These are phyloP conservation scores for Echinosophora koreensis DNA, from an alignment of 306 rosid genomes.

Conservation along the genomic window DNA sequence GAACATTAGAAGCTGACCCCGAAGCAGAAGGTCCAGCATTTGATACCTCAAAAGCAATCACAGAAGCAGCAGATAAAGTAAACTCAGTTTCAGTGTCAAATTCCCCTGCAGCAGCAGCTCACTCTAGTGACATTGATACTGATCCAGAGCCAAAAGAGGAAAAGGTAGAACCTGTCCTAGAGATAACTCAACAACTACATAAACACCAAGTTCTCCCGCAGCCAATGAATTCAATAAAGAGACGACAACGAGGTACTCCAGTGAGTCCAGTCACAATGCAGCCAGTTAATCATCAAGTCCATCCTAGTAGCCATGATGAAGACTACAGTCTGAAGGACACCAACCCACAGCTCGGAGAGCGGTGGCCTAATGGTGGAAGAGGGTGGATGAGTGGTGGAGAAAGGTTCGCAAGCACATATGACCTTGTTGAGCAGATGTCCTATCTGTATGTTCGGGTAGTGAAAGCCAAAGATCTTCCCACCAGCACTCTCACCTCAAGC, in stretches of 20 bases:
- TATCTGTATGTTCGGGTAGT: conserved; percentile 82
- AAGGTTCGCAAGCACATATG: conserved; percentile 77
- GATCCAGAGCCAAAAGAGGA: conserved; percentile 45
- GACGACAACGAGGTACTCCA: conserved; percentile 62
- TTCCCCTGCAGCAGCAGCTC: conserved; percentile 39
- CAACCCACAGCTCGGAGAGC: conserved; percentile 79
- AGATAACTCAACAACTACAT: conserved; percentile 46
- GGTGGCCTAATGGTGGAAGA: conserved; percentile 77
- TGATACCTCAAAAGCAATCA: conserved; percentile 32
- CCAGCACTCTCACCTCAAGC: conserved; percentile 65
- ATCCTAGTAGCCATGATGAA: conserved; percentile 52
- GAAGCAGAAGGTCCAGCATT: conserved; percentile 7
- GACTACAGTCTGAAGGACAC: conserved; percentile 76
- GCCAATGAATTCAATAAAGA: conserved; percentile 63
- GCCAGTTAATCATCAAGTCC: conserved; percentile 51
- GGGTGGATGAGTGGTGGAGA: conserved; percentile 78
- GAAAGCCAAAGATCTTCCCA: conserved; percentile 85
- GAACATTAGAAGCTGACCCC: conserved; percentile 40
- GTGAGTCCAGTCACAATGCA: conserved; percentile 42
- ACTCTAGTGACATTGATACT: conserved; percentile 38
- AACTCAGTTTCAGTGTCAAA: conserved; percentile 31
- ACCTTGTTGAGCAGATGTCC: conserved; percentile 90
- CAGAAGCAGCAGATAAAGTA: conserved; percentile 40
- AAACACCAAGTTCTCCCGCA: conserved; percentile 60
- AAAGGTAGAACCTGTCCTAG: conserved; percentile 37